Base-by-base conservation (phyloP, 2,329 filamentous ascomycete species). In the Biscogniauxia sp. region DNA sequence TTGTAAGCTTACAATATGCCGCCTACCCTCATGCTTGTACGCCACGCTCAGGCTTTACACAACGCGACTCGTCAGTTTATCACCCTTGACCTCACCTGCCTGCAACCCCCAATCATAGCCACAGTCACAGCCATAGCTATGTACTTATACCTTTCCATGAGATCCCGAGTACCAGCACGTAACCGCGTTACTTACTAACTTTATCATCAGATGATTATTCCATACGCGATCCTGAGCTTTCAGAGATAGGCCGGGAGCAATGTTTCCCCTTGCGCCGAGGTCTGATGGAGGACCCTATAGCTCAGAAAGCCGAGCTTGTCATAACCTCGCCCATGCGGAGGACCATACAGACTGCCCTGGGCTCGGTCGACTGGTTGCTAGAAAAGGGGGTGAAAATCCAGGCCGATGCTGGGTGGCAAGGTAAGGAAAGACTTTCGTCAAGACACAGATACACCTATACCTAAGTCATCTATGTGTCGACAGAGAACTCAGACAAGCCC, bases 21-120 rank as follows among this genome's bases (percentile, higher is more conserved):
- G 56, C 83, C 82, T 0, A 84, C 78, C 0, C 69, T 97, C 61
- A 90, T 98, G 67, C 81, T 98, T 70, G 88, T 97, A 70, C 90
- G 94, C 68, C 94, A 98, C 82, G 94, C 91, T 17, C 91, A 98
- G 75, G 84, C 80, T 8, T 70, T 79, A n/a, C 84, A 86, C 71
- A 86, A 86, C 61, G 74, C 77, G 15, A 70, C 75, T 55, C 73
- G 84, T 84, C 77, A 76, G 82, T 81, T 25, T 56, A 56, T 53
- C 23, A 5, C 5, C 23, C n/a, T n/a, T n/a, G n/a, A n/a, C n/a
- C n/a, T n/a, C n/a, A n/a, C n/a, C n/a, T n/a, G n/a, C n/a, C n/a
- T n/a, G n/a, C n/a, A n/a, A n/a, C n/a, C 23, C 23, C 23, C 23
- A 23, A 23, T 23, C 23, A 23, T 23, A 23, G 23, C 23, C 23